Evolutionary conservation across 306 rosid species (phyloP), one percentile per base, ranked within the genome.

Genomic region (Vicia villosa): DNA sequence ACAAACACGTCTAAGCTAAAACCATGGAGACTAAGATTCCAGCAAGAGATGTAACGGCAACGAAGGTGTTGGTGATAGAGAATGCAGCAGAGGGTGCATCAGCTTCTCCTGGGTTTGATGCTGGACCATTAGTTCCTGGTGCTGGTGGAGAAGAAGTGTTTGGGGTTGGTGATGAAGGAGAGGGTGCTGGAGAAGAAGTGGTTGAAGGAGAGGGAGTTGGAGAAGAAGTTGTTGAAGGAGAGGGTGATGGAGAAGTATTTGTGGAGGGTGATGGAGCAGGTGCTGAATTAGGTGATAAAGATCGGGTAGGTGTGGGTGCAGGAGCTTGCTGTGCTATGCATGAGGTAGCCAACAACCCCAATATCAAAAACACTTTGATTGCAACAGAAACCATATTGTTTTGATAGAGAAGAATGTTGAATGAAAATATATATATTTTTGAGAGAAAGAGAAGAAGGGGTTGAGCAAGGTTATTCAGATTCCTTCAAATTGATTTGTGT

Each of bases 21-120:
- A 83, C 75, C 57, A 83, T 72, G 17, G 85, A 87, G 9, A 88
- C 57, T 59, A 93, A 46, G 63, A 83, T 75, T 62, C 91, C 98
- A 5, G 83, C 91, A 2, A 93, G 72, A 36, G 96, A 90, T 3
- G 96, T 81, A 12, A 85, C 89, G n/a, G 77, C 87, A 21, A 88
- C 37, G 42, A 54, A 82, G 0, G 36, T 4, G 1, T 4, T 5
- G 73, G 36, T 30, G 36, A 30, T 30, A 5, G 36, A 30, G 36
- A 2, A 2, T 1, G 73, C 3, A 2, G 12, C 57, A 10, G 63
- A 32, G 10, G 60, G 30, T 47, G 70, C 5, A 10, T 12, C 60
- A 24, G 28, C 6, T 32, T 1, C 6, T 5, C 36, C 8, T 12
- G 82, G n/a, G 3, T 6, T 6, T 4, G 56, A 9, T 9, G 82